Percentiles rank a stretch among this genome's conserved stretches.
Conservation (phyloP, 2,329 filamentous ascomycete species). For the Cryphonectria naterciae region DNA sequence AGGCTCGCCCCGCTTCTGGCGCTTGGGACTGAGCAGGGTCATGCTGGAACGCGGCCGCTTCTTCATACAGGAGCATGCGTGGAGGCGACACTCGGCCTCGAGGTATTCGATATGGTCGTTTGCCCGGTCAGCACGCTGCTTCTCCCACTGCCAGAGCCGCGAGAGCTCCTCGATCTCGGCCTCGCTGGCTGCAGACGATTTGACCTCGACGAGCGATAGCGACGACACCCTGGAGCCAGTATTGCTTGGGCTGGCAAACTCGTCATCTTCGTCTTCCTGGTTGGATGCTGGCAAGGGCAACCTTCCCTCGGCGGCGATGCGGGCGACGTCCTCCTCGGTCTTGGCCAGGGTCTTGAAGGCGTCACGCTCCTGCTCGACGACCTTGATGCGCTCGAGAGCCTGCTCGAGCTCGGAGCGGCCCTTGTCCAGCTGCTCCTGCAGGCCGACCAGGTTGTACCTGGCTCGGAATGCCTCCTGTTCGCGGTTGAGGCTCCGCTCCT, state of each 20-base stretch:
- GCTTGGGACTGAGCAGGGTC: conserved; percentile 36
- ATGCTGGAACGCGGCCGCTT: conserved; percentile 40
- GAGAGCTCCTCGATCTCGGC: conserved; percentile 62
- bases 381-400: conserved; percentile 63
- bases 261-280: conserved; percentile 49
- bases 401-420: conserved; percentile 51
- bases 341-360: conserved; percentile 72
- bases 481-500: conserved; percentile 61
- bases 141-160: conserved; percentile 57
- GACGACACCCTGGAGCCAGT: conserved; percentile 46
- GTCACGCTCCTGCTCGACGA: conserved; percentile 75
- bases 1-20: conserved; percentile 41
- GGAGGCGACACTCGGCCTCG: conserved; percentile 73
- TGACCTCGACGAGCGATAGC: conserved; percentile 53
- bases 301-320: conserved; percentile 72
- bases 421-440: conserved; percentile 60
- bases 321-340: conserved; percentile 70
- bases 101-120: conserved; percentile 77
- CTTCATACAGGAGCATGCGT: conserved; percentile 65
- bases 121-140: conserved; percentile 68
- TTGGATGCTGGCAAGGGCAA: conserved; percentile 63
- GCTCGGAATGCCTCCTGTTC: conserved; percentile 73
- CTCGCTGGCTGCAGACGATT: conserved; percentile 59
- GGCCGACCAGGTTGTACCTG: conserved; percentile 65
- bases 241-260: conserved; percentile 66